Evolutionary conservation across 2,329 filamentous ascomycete genomes (phyloP), one percentile per base, ranked within the genome.

Genomic region (Byssoonygena ceratinophila): DNA sequence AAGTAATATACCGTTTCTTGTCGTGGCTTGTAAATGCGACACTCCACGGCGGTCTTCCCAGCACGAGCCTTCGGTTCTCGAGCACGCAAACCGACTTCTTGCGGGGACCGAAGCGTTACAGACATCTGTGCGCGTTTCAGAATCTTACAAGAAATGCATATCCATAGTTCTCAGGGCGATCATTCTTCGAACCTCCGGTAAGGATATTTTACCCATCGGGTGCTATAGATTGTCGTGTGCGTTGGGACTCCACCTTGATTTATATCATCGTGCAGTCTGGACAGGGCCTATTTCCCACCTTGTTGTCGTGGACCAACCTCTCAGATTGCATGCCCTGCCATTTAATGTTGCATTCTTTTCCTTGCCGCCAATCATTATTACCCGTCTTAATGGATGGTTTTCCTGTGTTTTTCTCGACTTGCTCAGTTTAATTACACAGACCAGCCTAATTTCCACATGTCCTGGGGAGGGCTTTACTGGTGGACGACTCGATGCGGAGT

Each of bases 21-120:
- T 96, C 39, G 86, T 94, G 48, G 87, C 88, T 52, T 91, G 84
- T 67, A 96, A 96, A 75, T 94, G 87, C 73, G 91, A 96, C 67
- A 79, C 82, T 47, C 82, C 84, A 45, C 79, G 83, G 57, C 77
- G 79, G 54, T 74, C 81, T 54, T 82, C 85, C 63, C 79, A 87
- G 64, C 76, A 94, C 52, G 82, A 91, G 62, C 79, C 84, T 12
- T 75, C 81, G 25, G 77, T 73, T 52, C 76, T 92, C 53, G 82
- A 86, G 62, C 70, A 78, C 46, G 74, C 79, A 58, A 86, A 85
- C 36, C 74, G 70, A 57, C 64, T 68, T 59, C 78, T 84, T 55
- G 77, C 84, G 14, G 84, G 81, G 60, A 77, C 91, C 56, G 80
- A 81, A 56, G 81, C 84, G 51, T 84, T 88, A 64, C 84, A 85